Percentiles rank a stretch among this genome's conserved stretches.
phyloP scores from a whole-genome alignment of 139 green algal species.

The Chlamydomonas sphaeroides region DNA sequence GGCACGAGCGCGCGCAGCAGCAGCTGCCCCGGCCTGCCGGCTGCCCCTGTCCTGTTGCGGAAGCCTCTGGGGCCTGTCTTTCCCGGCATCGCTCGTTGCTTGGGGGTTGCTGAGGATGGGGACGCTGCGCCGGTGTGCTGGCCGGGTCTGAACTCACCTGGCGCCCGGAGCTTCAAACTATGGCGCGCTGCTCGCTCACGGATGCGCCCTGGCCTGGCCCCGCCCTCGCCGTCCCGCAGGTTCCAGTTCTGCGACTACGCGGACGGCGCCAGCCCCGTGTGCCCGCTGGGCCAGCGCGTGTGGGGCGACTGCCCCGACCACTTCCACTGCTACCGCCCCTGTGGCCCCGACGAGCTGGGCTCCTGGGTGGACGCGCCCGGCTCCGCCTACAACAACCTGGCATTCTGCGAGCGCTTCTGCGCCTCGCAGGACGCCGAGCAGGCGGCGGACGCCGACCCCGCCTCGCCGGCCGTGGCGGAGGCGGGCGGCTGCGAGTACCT shows the following conservation, averaged over 20 bases:
- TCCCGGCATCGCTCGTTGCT: too few relatives aligned
- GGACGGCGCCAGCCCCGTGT: conserved; percentile 1
- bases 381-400: conserved; percentile 55
- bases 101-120: too few relatives aligned
- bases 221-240: background rate
- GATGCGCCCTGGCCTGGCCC: too few relatives aligned
- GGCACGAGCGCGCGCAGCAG: too few relatives aligned
- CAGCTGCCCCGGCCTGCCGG: too few relatives aligned
- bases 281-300: conserved; percentile 11
- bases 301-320: conserved; percentile 37
- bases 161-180: too few relatives aligned
- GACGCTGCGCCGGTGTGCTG: too few relatives aligned
- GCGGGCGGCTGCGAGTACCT: conserved; percentile 37
- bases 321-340: conserved; percentile 40
- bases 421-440: background rate
- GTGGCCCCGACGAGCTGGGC: background rate
- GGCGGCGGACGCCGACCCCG: background rate
- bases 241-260: conserved; percentile 43
- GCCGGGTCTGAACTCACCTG: too few relatives aligned
- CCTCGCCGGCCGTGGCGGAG: background rate
- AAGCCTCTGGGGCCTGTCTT: too few relatives aligned
- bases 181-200: too few relatives aligned
- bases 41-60: too few relatives aligned
- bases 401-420: conserved; percentile 62
- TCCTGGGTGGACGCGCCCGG: conserved; percentile 27